phyloP scores from a whole-genome alignment of 805 yeast genomes.

The Sporopachydermia quercuum region DNA sequence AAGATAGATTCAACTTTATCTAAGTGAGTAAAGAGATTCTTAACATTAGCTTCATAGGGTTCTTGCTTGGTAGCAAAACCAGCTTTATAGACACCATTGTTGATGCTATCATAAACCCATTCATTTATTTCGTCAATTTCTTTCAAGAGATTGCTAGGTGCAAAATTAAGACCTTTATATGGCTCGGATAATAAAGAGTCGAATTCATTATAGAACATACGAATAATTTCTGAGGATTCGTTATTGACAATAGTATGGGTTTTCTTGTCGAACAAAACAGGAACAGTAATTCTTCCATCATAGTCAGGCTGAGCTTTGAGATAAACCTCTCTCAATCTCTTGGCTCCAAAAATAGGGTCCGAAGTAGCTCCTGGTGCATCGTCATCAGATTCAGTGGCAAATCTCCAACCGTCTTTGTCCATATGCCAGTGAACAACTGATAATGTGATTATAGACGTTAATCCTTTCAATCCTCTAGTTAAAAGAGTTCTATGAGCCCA shows the following conservation, averaged over 20 bases:
- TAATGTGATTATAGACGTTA: constrained; percentile 37
- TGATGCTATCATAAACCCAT: constrained; percentile 74
- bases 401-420: constrained; percentile 85
- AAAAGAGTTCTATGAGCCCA: constrained; percentile 89
- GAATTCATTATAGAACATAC: constrained; percentile 70
- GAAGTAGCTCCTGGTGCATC: constrained; percentile 30
- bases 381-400: constrained; percentile 35
- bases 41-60: constrained; percentile 59
- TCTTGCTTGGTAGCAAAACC: constrained; percentile 83
- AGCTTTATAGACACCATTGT: constrained; percentile 86
- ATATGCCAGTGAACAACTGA: constrained; percentile 86
- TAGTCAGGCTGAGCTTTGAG: constrained; percentile 63
- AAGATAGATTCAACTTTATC: constrained; percentile 57
- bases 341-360: constrained; percentile 45
- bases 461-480: constrained; percentile 35
- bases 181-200: constrained; percentile 28
- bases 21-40: constrained; percentile 45
- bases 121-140: constrained; percentile 65
- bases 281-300: constrained; percentile 79
- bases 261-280: constrained; percentile 85
- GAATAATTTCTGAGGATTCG: constrained; percentile 79
- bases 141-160: constrained; percentile 38
- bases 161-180: constrained; percentile 38
- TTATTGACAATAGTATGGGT: constrained; percentile 74
- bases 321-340: constrained; percentile 57